Evolutionary conservation across 768 basidiomycete species (phyloP), one percentile per base, ranked within the genome.

Genomic region (Tylopilus felleus): DNA sequence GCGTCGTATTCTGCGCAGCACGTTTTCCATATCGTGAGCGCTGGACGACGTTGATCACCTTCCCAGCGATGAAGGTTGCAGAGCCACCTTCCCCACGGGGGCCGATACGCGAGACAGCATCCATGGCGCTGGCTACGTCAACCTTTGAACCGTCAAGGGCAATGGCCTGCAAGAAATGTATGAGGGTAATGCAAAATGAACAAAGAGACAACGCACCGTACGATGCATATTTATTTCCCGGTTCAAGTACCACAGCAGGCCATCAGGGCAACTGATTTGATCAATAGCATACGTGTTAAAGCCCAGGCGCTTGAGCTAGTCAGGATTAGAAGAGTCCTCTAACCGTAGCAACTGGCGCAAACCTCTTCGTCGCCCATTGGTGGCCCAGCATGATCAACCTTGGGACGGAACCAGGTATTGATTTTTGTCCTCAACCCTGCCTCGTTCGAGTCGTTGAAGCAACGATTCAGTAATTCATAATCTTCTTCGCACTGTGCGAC

Each of bases 221-320:
- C 84, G 78, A 69, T 95, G 89, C 39, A 98, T 66, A 49, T 80
- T 77, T 14, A 85, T 62, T 36, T 86, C 80, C 13, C 75, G 74
- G 59, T 72, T 79, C 21, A 98, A 70, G 74, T 77, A 99, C 73
- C 80, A 84, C 54, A 78, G 73, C 70, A 98, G 76, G 3, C 86
- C 86, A 9, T 82, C 77, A 0, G 94, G 90, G 51, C 83, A 95
- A 5, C 81, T 80, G 41, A 98, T 74, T 55, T 85, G 86, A 60
- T 98, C 86, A 22, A 94, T 74, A 0, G 89, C 91, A 61, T 88
- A 95, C 4, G 86, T 85, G 57, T 94, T 86, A 63, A 98, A 92
- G 5, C 84, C 83, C 17, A 84, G 65, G 16, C 58, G 54, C 22
- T 59, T 57, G 62, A 98, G 70, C 90, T 96, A 54, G 12, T 59